Base-by-base conservation (phyloP, 2,329 filamentous ascomycete species). In the Monilinia fructigena region DNA sequence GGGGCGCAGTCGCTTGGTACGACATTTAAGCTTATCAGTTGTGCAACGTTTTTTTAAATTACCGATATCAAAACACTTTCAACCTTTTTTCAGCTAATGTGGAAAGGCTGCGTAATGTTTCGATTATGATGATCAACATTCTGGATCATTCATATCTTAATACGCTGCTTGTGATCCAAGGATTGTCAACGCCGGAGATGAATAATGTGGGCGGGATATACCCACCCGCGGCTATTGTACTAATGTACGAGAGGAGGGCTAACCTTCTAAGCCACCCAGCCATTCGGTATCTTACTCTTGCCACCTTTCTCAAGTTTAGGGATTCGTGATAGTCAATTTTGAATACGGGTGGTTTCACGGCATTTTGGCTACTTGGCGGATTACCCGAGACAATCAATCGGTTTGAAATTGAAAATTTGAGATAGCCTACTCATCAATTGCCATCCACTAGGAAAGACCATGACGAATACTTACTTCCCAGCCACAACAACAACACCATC, bases 1-100 rank as follows among this genome's bases (percentile, higher is more conserved):
- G 58, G 58, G 58, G 58, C 58, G 58, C 58, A 61, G 58, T 52
- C 45, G 45, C 28, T 61, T 50, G 47, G 58, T 61, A 38, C 47
- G 45, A 61, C 58, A 23, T 61, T 48, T 7, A 18, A 38, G 58
- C 58, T 61, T 50, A 61, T 52, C 31, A 5, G 20, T 60, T 6
- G 56, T 60, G 45, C 20, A 38, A 60, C 56, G 28, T n/a, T 35
- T n/a, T 48, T 38, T 6, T 16, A 0, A 12, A 11, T 3, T 11
- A 12, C 20, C n/a, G 54, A 40, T 40, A 35, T 38, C 40, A 12
- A 55, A 55, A 12, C 28, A 55, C n/a, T 14, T 38, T 4, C n/a
- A 31, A 7, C 14, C 31, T 60, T 48, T 35, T 60, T 35, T 48
- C 56, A 50, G 28, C 42, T 28, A 14, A 48, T 16, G 3, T 16